phyloP scores from a whole-genome alignment of 1,284 basidiomycete species.

The Cystobasidiaceae sp. region DNA sequence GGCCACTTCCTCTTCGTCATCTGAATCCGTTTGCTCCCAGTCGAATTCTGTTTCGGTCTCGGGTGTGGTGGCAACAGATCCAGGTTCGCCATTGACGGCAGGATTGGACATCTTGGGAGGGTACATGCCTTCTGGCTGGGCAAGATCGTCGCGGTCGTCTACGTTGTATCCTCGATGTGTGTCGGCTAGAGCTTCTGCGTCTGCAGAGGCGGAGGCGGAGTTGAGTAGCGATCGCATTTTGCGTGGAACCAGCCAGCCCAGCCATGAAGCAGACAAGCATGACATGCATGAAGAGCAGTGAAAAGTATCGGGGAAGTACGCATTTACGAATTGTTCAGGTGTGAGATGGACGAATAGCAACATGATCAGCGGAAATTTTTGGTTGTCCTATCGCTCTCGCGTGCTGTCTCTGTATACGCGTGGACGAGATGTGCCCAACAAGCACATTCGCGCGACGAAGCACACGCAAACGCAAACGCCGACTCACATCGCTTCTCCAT shows the following conservation, averaged over 20 bases:
- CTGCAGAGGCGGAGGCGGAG: conserved; percentile 3
- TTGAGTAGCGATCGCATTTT: background rate
- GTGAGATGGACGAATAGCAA: background rate
- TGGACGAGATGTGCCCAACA: background rate
- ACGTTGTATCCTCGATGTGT: background rate
- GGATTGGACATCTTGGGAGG: conserved; percentile 7
- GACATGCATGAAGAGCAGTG: background rate
- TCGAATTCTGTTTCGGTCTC: conserved; percentile 28
- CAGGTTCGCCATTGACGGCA: background rate
- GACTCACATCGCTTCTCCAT: conserved; percentile 28
- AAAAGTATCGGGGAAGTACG: background rate
- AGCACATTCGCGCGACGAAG: background rate
- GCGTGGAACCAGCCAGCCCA: background rate
- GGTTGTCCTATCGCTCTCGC: background rate
- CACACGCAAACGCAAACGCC: background rate
- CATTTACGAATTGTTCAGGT: no score
- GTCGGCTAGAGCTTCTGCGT: conserved; percentile 27
- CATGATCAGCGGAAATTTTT: background rate
- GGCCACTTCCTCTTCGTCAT: conserved; percentile 22
- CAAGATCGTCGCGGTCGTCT: conserved; percentile 10
- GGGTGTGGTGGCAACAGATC: conserved; percentile 13
- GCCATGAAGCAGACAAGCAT: no score
- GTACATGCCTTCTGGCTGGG: conserved; percentile 16
- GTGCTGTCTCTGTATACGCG: conserved; percentile 7
- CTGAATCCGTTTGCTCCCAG: conserved; percentile 30